Base-by-base conservation (phyloP, 176 grass and related monocot genomes). In the Oryza meridionalis region DNA sequence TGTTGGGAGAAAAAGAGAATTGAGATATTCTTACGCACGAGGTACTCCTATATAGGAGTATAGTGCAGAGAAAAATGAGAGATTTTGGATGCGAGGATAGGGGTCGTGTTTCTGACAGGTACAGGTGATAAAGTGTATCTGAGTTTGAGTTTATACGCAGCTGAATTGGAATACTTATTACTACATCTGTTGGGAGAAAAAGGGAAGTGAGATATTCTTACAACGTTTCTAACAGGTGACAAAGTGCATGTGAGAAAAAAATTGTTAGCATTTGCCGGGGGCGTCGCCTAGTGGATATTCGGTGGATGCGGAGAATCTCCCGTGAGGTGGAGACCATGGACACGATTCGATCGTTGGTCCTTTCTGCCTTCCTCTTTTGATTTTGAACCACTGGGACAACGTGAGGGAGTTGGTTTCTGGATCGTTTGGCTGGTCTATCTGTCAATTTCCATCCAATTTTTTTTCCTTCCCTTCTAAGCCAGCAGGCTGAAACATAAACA, bases 221-320 rank as follows among this genome's bases (percentile, higher is more conserved):
- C n/a, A n/a, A n/a, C n/a, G 44, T 68, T 17, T 3, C 35, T 49
- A 7, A 17, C 77, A 68, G 12, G 45, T 66, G 44, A 31, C 22
- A 22, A 11, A 53, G 44, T 15, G 7, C 85, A 75, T 68, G 78
- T 67, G 59, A 40, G 9, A 6, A 14, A 40, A 73, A 25, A 74
- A 13, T 1, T 46, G 71, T 25, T 14, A 13, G 45, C 47, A 65
- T 75, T 31, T 66, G 17, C 15, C 9, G 32, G 11, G 11, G 32
- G 68, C 61, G 75, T 80, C 37, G 29, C 47, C n/a, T 13, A 25
- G 65, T 37, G 82, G 88, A 89, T 89, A 81, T 89, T 89, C 77
- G 65, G 46, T 21, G 73, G 73, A 79, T 49, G 88, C 80, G 84
- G 69, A 42, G 75, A 87, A 87, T 87, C 84, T 90, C 46, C 61